Percentiles rank a stretch among this genome's conserved stretches.
Evolutionary conservation across 2,329 filamentous ascomycete genomes (phyloP).

Genomic region (Coniochaeta prunicola): DNA sequence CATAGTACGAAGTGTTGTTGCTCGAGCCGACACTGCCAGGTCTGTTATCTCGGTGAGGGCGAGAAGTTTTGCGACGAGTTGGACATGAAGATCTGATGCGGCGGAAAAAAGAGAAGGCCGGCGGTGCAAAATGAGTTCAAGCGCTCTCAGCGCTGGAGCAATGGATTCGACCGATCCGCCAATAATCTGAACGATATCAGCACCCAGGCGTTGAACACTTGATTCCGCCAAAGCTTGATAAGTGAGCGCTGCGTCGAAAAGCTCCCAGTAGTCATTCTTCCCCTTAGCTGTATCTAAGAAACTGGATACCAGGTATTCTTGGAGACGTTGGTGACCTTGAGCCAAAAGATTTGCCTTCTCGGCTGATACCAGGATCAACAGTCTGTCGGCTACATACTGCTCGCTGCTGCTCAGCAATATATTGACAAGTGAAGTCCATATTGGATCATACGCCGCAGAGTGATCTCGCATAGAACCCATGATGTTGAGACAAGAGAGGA

Average conservation of each 20-base stretch:
- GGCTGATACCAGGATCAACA: constrained; percentile 41
- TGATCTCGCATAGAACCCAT: constrained; percentile 37
- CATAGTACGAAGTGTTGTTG: constrained; percentile 32
- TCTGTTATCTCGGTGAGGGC: constrained; percentile 44
- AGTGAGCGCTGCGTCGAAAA: constrained; percentile 41
- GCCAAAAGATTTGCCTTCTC: constrained; percentile 30
- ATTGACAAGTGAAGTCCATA: constrained; percentile 38
- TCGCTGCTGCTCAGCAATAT: constrained; percentile 29
- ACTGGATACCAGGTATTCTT: constrained; percentile 36
- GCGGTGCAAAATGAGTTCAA: constrained; percentile 41
- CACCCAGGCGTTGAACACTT: constrained; percentile 20
- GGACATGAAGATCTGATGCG: constrained; percentile 38
- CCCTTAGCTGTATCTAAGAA: constrained; percentile 31
- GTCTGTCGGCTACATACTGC: constrained; percentile 18
- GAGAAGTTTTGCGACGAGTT: constrained; percentile 45
- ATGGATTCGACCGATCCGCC: constrained; percentile 9
- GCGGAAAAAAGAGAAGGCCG: constrained; percentile 35
- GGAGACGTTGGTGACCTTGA: constrained; percentile 31
- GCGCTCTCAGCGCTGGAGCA: constrained; percentile 29
- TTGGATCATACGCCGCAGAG: constrained; percentile 25
- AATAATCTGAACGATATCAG: constrained; percentile 19
- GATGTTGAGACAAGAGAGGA: constrained; percentile 59
- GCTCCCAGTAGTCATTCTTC: constrained; percentile 27
- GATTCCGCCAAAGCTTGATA: constrained; percentile 31
- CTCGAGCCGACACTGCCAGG: constrained; percentile 28